Evolutionary conservation across 192 early-diverging fungal species (phyloP).

Genomic region (Cetraspora pellucida): DNA sequence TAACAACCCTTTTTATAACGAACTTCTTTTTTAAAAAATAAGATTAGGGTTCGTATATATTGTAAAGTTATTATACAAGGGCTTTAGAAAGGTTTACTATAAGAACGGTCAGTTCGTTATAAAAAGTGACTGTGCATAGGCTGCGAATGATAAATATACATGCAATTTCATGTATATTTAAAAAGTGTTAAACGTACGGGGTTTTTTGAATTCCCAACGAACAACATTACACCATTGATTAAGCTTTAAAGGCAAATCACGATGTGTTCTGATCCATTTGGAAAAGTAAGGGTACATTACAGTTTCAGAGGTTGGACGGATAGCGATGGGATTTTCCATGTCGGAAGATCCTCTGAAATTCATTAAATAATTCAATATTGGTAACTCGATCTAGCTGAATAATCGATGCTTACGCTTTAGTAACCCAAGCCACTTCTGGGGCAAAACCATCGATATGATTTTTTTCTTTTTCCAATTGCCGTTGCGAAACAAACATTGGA

Average conservation of each 20-base stretch:
- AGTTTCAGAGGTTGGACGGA: slow-evolving; percentile 98
- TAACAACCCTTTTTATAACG: no score
- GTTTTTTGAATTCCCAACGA: slow-evolving; percentile 99
- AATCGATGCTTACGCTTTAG: slow-evolving; percentile 68
- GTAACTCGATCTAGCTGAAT: neutral
- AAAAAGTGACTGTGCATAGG: no score
- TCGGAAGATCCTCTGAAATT: slow-evolving; percentile 73
- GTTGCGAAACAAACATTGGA: slow-evolving; percentile 97
- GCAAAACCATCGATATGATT: slow-evolving; percentile 99
- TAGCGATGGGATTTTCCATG: slow-evolving; percentile 94
- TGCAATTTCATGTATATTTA: no score
- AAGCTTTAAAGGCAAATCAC: slow-evolving; percentile 93
- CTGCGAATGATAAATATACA: no score
- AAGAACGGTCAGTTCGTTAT: no score
- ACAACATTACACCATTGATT: slow-evolving; percentile 99
- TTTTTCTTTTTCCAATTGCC: slow-evolving; percentile 92
- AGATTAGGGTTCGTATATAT: no score
- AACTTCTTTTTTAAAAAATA: no score
- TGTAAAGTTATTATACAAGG: no score
- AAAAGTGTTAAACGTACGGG: slow-evolving; percentile 58
- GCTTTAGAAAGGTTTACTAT: no score
- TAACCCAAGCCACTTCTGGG: slow-evolving; percentile 99
- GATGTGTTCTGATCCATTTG: slow-evolving; percentile 96
- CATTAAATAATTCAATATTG: slow-evolving; percentile 7
- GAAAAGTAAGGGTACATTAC: slow-evolving; percentile 99